Percentiles rank a stretch among this genome's conserved stretches.
phyloP scores from a whole-genome alignment of 176 grass and related monocot genomes.

The Urochloa ruziziensis region DNA sequence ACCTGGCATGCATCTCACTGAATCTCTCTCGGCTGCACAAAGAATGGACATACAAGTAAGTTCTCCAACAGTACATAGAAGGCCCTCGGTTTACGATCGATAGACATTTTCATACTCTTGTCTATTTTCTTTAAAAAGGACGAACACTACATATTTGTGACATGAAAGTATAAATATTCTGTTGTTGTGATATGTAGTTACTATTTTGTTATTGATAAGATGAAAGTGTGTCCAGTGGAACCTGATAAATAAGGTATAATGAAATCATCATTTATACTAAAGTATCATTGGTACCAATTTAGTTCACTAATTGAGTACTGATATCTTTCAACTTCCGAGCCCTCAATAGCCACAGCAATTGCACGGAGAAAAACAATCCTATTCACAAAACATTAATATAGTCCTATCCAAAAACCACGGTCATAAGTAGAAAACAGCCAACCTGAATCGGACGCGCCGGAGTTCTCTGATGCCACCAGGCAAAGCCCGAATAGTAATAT shows the following conservation, averaged over 20 bases:
- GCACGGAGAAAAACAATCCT: neutral
- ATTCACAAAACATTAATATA: neutral
- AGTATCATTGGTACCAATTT: neutral
- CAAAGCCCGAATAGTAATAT: slow-evolving; percentile 71
- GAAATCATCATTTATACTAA: neutral
- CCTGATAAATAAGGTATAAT: neutral
- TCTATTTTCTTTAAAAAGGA: neutral
- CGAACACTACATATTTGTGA: neutral
- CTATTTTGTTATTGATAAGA: neutral
- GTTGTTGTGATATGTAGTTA: neutral
- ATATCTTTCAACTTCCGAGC: neutral
- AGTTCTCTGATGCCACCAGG: slow-evolving; percentile 77
- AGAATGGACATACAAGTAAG: slow-evolving; percentile 9
- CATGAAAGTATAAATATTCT: slow-evolving; percentile 6
- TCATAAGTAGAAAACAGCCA: slow-evolving; percentile 22
- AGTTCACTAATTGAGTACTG: neutral
- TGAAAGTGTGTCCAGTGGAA: neutral
- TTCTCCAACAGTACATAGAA: neutral
- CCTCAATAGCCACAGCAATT: neutral
- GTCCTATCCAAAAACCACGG: neutral
- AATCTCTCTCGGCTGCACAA: slow-evolving; percentile 77
- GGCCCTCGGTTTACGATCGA: neutral
- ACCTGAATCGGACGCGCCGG: slow-evolving; percentile 80
- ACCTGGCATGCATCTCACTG: slow-evolving; percentile 73
- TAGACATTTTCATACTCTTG: neutral